phyloP scores from a whole-genome alignment of 768 basidiomycete genomes.

The Suillus variegatus region DNA sequence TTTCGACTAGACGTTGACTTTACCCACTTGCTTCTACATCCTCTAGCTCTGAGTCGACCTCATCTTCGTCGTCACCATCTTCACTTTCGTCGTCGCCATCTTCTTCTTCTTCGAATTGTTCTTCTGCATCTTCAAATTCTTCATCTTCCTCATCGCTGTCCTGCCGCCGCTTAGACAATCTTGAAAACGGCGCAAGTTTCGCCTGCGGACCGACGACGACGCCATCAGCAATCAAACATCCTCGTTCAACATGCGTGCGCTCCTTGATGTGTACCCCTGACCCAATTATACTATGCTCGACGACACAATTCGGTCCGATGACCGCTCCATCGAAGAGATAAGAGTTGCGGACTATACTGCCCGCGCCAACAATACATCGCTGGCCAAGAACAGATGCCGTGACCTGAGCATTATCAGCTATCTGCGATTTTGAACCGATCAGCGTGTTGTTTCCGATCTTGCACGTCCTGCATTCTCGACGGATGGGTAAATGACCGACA shows the following conservation, averaged over 20 bases:
- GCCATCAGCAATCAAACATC: conserved; percentile 81
- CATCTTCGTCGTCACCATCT: conserved; percentile 33
- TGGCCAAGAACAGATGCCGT: conserved; percentile 77
- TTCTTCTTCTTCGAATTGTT: conserved; percentile 25
- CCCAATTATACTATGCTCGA: conserved; percentile 83
- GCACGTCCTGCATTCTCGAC: conserved; percentile 59
- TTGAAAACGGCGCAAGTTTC: conserved; percentile 64
- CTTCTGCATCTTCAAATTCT: conserved; percentile 32
- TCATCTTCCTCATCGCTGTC: conserved; percentile 31
- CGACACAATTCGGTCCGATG: conserved; percentile 69
- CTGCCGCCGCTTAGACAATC: conserved; percentile 60
- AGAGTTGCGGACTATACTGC: conserved; percentile 67
- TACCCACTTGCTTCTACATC: conserved; percentile 66
- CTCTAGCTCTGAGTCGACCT: conserved; percentile 61
- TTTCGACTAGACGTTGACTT: background rate
- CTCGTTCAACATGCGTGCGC: conserved; percentile 63
- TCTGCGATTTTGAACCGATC: conserved; percentile 75
- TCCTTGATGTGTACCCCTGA: conserved; percentile 72
- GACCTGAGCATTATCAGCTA: conserved; percentile 69
- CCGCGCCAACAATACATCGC: conserved; percentile 70
- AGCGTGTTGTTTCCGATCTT: conserved; percentile 81
- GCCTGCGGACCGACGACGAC: conserved; percentile 80
- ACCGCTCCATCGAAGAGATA: conserved; percentile 82
- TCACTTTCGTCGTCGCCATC: conserved; percentile 20
- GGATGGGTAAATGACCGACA: conserved; percentile 1